Conservation (phyloP, 495 filamentous ascomycete genomes). For the Neurospora sp. region DNA sequence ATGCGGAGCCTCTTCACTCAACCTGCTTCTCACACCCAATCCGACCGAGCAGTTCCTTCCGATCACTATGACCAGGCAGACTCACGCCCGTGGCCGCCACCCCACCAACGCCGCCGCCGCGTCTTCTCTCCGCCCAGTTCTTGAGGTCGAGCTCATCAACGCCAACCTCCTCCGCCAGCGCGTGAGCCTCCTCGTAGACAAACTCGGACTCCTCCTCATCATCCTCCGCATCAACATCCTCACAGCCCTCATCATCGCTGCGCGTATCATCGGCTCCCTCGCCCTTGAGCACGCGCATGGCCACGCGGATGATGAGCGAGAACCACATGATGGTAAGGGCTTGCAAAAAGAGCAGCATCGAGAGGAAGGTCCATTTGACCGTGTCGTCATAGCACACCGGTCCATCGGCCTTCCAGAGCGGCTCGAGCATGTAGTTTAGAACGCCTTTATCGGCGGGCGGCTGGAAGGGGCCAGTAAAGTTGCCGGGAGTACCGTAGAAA, state of each 20-base stretch:
- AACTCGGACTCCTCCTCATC: conserved; percentile 41
- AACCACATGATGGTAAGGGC: conserved; percentile 80
- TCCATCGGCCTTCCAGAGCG: conserved; percentile 57
- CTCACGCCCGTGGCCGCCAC: conserved; percentile 46
- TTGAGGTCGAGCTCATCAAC: conserved; percentile 51
- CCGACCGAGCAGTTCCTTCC: conserved; percentile 60
- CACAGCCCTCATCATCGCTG: conserved; percentile 77
- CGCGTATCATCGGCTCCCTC: conserved; percentile 75
- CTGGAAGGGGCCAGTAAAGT: conserved; percentile 42
- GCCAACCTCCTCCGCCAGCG: conserved; percentile 56
- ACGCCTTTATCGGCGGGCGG: conserved; percentile 47
- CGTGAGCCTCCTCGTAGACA: conserved; percentile 36
- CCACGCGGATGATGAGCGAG: conserved; percentile 73
- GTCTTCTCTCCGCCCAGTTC: conserved; percentile 34
- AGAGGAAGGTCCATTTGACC: conserved; percentile 66
- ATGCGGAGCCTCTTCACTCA: conserved; percentile 21
- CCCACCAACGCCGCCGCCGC: conserved; percentile 23
- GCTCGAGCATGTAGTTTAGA: conserved; percentile 50
- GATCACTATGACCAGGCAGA: conserved; percentile 58
- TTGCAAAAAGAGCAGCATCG: conserved; percentile 68
- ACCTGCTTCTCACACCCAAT: conserved; percentile 67
- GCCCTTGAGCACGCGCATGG: conserved; percentile 62
- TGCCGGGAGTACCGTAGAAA: conserved; percentile 44
- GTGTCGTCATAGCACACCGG: conserved; percentile 64
- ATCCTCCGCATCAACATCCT: conserved; percentile 61